These are phyloP conservation scores for Comarum palustre DNA, from an alignment of 306 rosid genomes.

Conservation along the genomic window DNA sequence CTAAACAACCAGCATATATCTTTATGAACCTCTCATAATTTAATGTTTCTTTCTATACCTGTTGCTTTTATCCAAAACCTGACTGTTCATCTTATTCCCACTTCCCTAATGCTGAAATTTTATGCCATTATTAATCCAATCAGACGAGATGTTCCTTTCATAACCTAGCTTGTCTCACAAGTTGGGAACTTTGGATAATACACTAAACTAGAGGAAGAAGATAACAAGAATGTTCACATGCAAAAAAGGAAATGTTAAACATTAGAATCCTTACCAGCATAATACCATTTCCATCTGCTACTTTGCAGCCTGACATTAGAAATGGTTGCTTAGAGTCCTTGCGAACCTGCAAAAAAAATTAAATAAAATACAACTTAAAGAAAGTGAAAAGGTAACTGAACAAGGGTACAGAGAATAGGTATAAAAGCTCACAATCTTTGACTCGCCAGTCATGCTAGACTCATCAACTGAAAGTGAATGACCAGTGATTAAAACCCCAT, in stretches of 20 bases:
- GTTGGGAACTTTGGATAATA: background rate
- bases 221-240: background rate
- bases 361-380: background rate
- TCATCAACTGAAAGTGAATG: constrained; percentile 87
- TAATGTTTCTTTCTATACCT: background rate
- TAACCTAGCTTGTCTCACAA: background rate
- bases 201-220: background rate
- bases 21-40: background rate
- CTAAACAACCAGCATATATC: background rate
- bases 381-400: background rate
- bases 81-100: background rate
- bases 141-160: background rate
- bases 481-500: constrained; percentile 73
- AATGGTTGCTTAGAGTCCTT: constrained; percentile 69
- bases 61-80: background rate
- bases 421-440: constrained; percentile 66
- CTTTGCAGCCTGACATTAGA: constrained; percentile 88
- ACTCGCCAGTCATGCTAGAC: constrained; percentile 97
- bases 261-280: constrained; percentile 60
- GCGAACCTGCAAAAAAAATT: constrained; percentile 42
- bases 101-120: background rate
- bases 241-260: constrained; percentile 10
- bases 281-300: constrained; percentile 83
- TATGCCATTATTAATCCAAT: background rate
- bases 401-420: constrained; percentile 3